phyloP scores from a whole-genome alignment of 1,284 basidiomycete genomes.

The Boletus hoseneyae region DNA sequence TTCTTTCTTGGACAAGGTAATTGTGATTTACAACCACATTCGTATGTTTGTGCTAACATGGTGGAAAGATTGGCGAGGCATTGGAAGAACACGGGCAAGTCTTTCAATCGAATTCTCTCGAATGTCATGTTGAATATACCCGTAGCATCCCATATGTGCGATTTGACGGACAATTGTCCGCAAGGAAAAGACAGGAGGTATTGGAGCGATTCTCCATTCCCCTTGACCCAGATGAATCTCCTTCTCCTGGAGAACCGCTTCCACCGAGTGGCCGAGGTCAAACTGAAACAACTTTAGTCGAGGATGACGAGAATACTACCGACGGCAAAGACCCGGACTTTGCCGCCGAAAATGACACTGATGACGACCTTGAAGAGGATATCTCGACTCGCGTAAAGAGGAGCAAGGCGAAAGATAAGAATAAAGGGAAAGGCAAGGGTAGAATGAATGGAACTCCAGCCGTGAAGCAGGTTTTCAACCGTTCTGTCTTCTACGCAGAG shows the following conservation, averaged over 20 bases:
- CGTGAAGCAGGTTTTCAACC: conserved; percentile 15
- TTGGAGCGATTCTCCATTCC: conserved; percentile 73
- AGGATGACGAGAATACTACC: conserved; percentile 27
- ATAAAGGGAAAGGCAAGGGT: conserved; percentile 38
- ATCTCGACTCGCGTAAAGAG: conserved; percentile 30
- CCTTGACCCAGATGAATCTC: conserved; percentile 37
- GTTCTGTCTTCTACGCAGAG: conserved; percentile 25
- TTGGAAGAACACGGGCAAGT: conserved; percentile 62
- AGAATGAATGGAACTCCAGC: conserved; percentile 18
- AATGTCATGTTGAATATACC: conserved; percentile 11
- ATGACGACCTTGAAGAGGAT: conserved; percentile 39
- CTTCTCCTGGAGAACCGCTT: conserved; percentile 20
- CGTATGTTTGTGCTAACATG: conserved; percentile 5
- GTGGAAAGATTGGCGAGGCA: conserved; percentile 64
- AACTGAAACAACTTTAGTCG: conserved; percentile 7
- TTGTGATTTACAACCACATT: neutral
- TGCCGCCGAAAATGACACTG: conserved; percentile 33
- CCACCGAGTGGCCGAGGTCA: conserved; percentile 3
- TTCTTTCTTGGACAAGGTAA: conserved; percentile 74
- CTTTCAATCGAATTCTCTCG: conserved; percentile 1
- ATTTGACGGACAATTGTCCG: conserved; percentile 82
- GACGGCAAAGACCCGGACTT: conserved; percentile 22
- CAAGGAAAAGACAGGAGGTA: conserved; percentile 72
- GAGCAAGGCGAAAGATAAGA: conserved; percentile 33
- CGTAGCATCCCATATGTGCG: conserved; percentile 69